phyloP scores from a whole-genome alignment of 2,329 filamentous ascomycete genomes.

The Ciborinia camelliae region DNA sequence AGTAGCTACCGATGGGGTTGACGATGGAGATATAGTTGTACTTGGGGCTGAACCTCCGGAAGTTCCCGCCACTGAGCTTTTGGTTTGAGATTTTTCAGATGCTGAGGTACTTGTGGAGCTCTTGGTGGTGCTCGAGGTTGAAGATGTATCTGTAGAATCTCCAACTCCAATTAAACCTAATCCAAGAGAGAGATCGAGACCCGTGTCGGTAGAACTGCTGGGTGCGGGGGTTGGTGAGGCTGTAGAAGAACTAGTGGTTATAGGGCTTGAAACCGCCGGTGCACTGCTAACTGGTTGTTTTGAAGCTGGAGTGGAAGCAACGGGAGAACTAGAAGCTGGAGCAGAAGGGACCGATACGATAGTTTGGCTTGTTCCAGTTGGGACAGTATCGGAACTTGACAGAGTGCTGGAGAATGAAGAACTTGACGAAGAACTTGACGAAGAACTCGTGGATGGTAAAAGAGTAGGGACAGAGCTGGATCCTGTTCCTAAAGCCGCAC shows the following conservation, averaged over 20 bases:
- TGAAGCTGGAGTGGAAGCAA: neutral
- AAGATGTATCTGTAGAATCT: neutral
- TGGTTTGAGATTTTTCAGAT: neutral
- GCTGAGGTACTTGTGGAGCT: neutral
- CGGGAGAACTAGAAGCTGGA: neutral
- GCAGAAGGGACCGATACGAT: constrained; percentile 17
- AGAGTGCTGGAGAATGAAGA: neutral
- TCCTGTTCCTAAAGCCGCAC: neutral
- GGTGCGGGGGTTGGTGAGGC: neutral
- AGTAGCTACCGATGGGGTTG: neutral
- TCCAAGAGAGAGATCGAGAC: constrained; percentile 3
- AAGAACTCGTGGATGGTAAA: neutral
- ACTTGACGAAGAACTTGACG: neutral
- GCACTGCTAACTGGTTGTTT: too few species aligned
- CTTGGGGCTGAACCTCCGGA: constrained; percentile 1
- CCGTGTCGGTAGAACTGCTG: neutral
- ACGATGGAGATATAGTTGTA: neutral
- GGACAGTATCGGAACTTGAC: neutral
- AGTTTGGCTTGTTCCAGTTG: constrained; percentile 20
- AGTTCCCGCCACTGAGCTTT: constrained; percentile 5
- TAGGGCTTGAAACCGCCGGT: neutral
- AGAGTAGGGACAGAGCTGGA: neutral
- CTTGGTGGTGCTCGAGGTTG: neutral
- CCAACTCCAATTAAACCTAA: neutral
- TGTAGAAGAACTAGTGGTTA: neutral